Percentiles rank a stretch among this genome's conserved stretches.
Conservation (phyloP, 805 yeast genomes). For the Millerozyma acaciae region DNA sequence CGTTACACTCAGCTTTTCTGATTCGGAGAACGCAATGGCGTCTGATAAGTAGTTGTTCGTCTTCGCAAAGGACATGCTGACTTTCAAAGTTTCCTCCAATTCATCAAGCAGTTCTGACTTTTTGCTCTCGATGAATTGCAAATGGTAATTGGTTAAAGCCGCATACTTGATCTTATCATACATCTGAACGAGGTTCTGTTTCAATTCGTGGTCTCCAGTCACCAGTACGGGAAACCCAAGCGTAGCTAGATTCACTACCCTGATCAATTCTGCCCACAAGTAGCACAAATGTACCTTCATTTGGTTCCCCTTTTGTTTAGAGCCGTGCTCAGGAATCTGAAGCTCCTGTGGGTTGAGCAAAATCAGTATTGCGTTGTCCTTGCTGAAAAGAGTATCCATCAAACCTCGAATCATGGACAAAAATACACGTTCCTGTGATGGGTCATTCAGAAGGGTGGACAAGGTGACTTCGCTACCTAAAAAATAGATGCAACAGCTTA, state of each 20-base stretch:
- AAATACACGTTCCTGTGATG: conserved; percentile 3
- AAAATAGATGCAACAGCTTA: conserved; percentile 19
- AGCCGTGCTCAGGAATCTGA: conserved; percentile 12
- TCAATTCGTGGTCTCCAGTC: conserved; percentile 18
- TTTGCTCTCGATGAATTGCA: conserved; percentile 14
- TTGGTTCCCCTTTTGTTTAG: conserved; percentile 16
- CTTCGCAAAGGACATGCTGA: conserved; percentile 28
- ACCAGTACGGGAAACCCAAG: conserved; percentile 23
- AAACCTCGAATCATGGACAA: conserved; percentile 8
- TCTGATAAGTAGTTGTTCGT: conserved; percentile 17
- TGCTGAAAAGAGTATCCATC: conserved; percentile 12
- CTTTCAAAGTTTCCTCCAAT: conserved; percentile 17
- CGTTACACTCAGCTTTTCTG: conserved; percentile 15
- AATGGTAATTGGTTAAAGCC: conserved; percentile 19
- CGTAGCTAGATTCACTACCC: conserved; percentile 25
- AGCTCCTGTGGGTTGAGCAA: conserved; percentile 36
- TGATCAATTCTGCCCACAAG: conserved; percentile 34
- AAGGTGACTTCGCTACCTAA: conserved; percentile 19
- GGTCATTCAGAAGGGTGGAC: no score
- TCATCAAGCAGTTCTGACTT: conserved; percentile 12
- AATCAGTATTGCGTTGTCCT: conserved; percentile 16
- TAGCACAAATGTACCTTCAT: conserved; percentile 27
- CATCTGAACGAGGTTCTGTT: conserved; percentile 14
- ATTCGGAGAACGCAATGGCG: conserved; percentile 19
- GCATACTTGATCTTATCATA: conserved; percentile 20